Base-by-base conservation (phyloP, 768 basidiomycete species). In the Dioszegia hungarica region DNA sequence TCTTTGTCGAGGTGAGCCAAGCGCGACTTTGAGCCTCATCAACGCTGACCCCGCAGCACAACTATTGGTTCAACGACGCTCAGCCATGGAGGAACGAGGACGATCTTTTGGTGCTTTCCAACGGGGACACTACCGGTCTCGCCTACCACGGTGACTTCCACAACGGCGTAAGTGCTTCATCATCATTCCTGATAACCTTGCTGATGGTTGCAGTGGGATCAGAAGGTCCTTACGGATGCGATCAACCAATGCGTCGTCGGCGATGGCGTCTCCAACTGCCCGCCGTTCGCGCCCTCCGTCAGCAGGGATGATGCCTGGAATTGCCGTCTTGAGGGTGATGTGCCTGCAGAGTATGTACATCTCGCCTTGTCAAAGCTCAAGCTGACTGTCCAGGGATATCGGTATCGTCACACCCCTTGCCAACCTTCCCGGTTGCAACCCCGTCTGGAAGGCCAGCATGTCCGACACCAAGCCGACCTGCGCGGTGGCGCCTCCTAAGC, bases 351-450 rank as follows among this genome's bases (percentile, higher is more conserved):
- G 67, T 66, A 39, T 52, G 67, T 63, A 19, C 11, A 22, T 8
- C 17, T 20, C n/a, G 11, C 11, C 59, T 14, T 53, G 34, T 33
- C 22, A 6, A 11, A 17, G 9, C 31, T 22, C 17, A 33, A 43
- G 51, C 56, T 66, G 54, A 63, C 36, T 8, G 5, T 20, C 10
- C 17, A 69, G 67, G 58, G 66, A 70, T 40, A 58, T 73, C n/a
- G 71, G 71, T 5, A 50, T 67, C 5, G 58, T 49, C 39, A 36
- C 57, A 25, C 63, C 71, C 17, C 47, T 73, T 33, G 24, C 38
- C 25, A 55, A 51, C 8, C 61, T 73, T 0, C 71, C 71, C 14
- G 71, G 71, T 24, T 73, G 71, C 47, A 73, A 73, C 52, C 61
- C 61, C 4, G 45, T 70, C 25, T 73, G 71, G 71, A 58, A 56